A percentile compares a stretch with the other conserved stretches of the same genome.
Evolutionary conservation across 306 rosid species (phyloP).

Genomic region (Begonia masoniana): DNA sequence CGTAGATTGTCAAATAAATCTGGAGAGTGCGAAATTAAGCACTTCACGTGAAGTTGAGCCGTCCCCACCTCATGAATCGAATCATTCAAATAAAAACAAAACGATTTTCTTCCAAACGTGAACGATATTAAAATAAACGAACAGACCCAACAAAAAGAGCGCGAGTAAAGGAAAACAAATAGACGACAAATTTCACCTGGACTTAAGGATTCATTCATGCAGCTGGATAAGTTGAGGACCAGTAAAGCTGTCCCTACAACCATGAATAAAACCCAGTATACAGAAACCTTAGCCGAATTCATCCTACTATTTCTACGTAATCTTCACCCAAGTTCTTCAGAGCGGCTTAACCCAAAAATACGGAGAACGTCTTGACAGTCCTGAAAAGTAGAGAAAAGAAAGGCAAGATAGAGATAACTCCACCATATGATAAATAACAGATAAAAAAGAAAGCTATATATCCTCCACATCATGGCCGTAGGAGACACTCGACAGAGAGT

Average conservation of each 20-base stretch:
- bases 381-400: neutral
- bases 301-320: conserved; percentile 12
- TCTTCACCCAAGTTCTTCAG: neutral
- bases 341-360: neutral
- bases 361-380: conserved; percentile 4
- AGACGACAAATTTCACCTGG: conserved; percentile 1
- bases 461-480: neutral
- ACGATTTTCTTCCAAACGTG: neutral
- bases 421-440: neutral
- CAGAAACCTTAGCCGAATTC: conserved; percentile 32
- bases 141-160: neutral
- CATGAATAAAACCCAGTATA: conserved; percentile 28
- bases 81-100: too few relatives aligned
- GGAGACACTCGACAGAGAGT: conserved; percentile 6
- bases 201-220: conserved; percentile 1
- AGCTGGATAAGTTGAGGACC: neutral
- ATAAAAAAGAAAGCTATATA: neutral
- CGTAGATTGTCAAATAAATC: too few relatives aligned
- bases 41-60: too few relatives aligned
- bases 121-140: neutral
- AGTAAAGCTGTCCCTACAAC: neutral
- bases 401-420: neutral
- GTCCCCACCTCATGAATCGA: too few relatives aligned
- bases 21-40: too few relatives aligned
- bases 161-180: neutral